Evolutionary conservation across 805 yeast genomes (phyloP), one percentile per base, ranked within the genome.

Genomic region (Candida gorgasii): DNA sequence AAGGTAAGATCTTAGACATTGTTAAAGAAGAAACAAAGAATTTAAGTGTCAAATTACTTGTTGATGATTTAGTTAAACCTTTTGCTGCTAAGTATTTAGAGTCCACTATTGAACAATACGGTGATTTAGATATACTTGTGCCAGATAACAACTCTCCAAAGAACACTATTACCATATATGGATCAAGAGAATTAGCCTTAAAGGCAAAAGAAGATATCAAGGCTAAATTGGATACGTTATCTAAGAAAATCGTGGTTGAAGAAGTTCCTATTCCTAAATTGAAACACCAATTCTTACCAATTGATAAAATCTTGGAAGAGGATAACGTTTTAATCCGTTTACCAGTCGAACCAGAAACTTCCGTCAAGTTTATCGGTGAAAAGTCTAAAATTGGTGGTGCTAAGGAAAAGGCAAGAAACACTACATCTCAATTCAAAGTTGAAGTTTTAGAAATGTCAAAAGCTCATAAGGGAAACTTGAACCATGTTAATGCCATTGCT

Each of bases 381-480:
- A 60, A 61, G 43, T 56, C 61, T 11, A 73, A 78, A 42, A 75
- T 90, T 39, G 54, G 72, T 9, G 65, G 68, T 13, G 97, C 97
- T 14, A 70, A 84, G 47, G 71, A 70, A 20, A 67, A 65, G 45
- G 87, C 92, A 12, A 77, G 82, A 61, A 59, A 72, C 37, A 70
- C 79, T 31, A 78, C 93, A 24, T 69, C 80, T 36, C 73, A 78
- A 42, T 80, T 74, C 58, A 69, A 74, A 43, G 78, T 83, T 30
- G 89, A 82, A 50, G 66, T 80, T 26, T 73, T 93, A 57, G 96
- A 89, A 55, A 82, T 93, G 62, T 81, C 95, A 8, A 84, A 79
- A 63, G 96, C 98, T 22, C 97, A 93, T 61, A 86, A 89, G 55
- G 87, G 86, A 50, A 79, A 87, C 57, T 58, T 78, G 40, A 61